Evolutionary conservation across 2,329 filamentous ascomycete genomes (phyloP).

Genomic region (Didymella pomorum): DNA sequence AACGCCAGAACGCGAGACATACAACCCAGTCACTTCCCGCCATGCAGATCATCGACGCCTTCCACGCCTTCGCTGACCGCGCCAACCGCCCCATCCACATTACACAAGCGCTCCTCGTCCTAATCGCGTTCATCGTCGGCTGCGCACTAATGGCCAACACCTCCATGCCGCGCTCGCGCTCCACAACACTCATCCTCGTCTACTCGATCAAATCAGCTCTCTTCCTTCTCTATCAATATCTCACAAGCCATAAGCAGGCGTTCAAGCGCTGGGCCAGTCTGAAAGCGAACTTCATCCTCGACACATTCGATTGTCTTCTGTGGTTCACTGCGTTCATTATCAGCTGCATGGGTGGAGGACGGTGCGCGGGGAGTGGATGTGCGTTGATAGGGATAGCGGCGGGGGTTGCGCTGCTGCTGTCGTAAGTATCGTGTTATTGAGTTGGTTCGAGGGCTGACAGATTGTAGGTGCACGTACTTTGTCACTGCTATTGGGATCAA

Average conservation of each 20-base stretch:
- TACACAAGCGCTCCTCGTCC: not conserved
- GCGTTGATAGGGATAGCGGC: conserved; percentile 14
- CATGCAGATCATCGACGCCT: not conserved
- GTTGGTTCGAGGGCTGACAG: no score
- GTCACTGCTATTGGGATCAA: not conserved
- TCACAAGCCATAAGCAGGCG: not conserved
- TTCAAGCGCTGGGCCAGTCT: not conserved
- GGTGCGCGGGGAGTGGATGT: not conserved
- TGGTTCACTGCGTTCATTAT: not conserved
- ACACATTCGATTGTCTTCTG: not conserved
- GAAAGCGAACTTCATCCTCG: not conserved
- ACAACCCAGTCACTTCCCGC: no score
- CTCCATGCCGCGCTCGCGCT: not conserved
- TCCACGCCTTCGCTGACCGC: not conserved
- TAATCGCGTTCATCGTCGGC: not conserved
- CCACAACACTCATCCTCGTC: not conserved
- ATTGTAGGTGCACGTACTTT: not conserved
- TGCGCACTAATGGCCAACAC: not conserved
- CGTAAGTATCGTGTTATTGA: not conserved
- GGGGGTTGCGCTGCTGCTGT: conserved; percentile 3
- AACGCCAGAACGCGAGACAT: no score
- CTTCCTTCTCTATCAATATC: not conserved
- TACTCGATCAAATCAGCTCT: not conserved
- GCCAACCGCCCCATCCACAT: not conserved
- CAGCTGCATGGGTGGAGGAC: not conserved